Conservation (phyloP, 2,329 filamentous ascomycete species). For the Talaromyces sp. region DNA sequence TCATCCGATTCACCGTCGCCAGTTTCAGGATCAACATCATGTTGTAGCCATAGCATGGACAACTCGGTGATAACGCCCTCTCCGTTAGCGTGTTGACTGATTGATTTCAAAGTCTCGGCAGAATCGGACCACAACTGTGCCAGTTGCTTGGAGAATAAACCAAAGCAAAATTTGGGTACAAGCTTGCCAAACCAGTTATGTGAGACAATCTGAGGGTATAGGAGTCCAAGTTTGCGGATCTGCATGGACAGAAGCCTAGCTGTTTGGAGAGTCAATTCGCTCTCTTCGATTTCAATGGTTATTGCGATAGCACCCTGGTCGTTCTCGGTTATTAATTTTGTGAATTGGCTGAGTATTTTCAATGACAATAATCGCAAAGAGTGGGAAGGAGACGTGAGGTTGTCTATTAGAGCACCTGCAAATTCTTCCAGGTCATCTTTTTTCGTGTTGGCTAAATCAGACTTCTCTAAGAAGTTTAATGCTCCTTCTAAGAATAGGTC, state of each 20-base stretch:
- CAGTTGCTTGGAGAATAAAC: slow-evolving; percentile 79
- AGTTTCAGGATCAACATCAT: slow-evolving; percentile 12
- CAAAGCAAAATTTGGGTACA: slow-evolving; percentile 80
- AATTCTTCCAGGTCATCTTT: slow-evolving; percentile 59
- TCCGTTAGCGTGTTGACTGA: slow-evolving; percentile 65
- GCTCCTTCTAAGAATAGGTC: slow-evolving; percentile 64
- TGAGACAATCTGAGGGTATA: slow-evolving; percentile 57
- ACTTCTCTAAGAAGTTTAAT: slow-evolving; percentile 44
- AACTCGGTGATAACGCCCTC: slow-evolving; percentile 69
- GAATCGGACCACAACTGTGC: slow-evolving; percentile 85
- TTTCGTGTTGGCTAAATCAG: slow-evolving; percentile 30
- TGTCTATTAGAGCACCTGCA: slow-evolving; percentile 62
- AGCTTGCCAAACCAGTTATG: slow-evolving; percentile 65
- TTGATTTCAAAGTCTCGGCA: slow-evolving; percentile 67
- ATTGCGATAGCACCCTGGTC: slow-evolving; percentile 43
- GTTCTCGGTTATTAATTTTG: slow-evolving; percentile 45
- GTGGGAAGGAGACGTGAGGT: slow-evolving; percentile 71
- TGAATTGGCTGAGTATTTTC: slow-evolving; percentile 63
- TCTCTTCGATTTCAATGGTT: slow-evolving; percentile 77
- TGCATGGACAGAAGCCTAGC: slow-evolving; percentile 77
- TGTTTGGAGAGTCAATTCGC: slow-evolving; percentile 70
- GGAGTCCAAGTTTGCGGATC: slow-evolving; percentile 67
- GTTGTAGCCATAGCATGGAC: slow-evolving; percentile 71
- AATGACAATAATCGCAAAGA: slow-evolving; percentile 69
- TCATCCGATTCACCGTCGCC: slow-evolving; percentile 16